These are phyloP conservation scores for Stereum hirsutum DNA, from an alignment of 1,284 basidiomycete genomes.

Conservation along the genomic window DNA sequence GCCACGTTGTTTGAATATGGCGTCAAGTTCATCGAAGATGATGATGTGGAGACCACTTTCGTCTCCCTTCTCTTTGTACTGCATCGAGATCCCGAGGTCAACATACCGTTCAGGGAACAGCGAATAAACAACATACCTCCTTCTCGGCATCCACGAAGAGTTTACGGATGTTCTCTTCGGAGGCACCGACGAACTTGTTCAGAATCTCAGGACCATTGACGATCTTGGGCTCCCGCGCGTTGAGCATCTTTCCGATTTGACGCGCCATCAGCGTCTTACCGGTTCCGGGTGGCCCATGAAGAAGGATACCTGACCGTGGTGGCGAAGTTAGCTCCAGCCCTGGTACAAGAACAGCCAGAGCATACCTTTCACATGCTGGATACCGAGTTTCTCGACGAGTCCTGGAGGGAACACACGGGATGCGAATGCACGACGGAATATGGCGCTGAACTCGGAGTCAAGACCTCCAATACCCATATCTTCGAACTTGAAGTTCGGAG, in stretches of 20 bases:
- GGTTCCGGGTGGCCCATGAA: conserved; percentile 96
- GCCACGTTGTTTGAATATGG: conserved; percentile 98
- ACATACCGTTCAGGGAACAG: not conserved
- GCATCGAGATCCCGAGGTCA: not conserved
- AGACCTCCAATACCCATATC: conserved; percentile 99
- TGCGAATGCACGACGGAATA: conserved; percentile 98
- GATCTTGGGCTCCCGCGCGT: conserved; percentile 96
- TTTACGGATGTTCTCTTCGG: conserved; percentile 99
- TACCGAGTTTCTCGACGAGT: conserved; percentile 95
- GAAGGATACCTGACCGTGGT: conserved; percentile 64
- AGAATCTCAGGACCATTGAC: conserved; percentile 98
- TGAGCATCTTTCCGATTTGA: conserved; percentile 99
- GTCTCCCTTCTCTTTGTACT: conserved; percentile 98
- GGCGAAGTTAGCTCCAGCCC: not conserved
- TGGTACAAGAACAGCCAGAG: not conserved
- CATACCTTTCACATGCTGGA: conserved; percentile 95
- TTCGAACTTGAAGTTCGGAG: conserved; percentile 99
- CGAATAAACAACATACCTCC: conserved; percentile 48
- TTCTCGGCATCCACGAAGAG: conserved; percentile 97
- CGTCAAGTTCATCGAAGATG: conserved; percentile 98
- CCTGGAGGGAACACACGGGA: conserved; percentile 96
- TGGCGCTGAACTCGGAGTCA: conserved; percentile 91
- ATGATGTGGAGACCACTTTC: conserved; percentile 98
- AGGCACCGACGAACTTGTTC: conserved; percentile 96
- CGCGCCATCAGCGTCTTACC: conserved; percentile 98